phyloP scores from a whole-genome alignment of 2,329 filamentous ascomycete species.

The Gnomoniopsis smithogilvyi region DNA sequence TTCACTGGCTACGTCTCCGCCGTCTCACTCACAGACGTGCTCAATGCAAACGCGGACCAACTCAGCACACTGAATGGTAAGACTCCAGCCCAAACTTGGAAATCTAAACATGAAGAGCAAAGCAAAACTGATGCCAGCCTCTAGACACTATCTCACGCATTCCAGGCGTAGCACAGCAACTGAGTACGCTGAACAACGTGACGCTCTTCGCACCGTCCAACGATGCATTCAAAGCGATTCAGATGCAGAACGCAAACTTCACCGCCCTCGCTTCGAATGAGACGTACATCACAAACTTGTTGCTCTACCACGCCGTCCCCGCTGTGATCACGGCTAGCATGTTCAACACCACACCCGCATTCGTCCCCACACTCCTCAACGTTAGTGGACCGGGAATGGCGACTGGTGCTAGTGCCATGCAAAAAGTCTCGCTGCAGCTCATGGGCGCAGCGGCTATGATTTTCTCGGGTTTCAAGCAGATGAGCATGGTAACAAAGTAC shows the following conservation, averaged over 20 bases:
- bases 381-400: conserved; percentile 15
- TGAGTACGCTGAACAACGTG: conserved; percentile 10
- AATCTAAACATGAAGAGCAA: background rate
- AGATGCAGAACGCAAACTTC: conserved; percentile 25
- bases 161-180: conserved; percentile 9
- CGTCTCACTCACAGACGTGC: conserved; percentile 9
- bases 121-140: background rate
- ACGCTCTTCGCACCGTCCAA: conserved; percentile 32
- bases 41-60: conserved; percentile 11
- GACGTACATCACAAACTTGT: background rate
- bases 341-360: conserved; percentile 26
- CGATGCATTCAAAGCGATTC: conserved; percentile 32
- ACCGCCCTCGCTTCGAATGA: conserved; percentile 23
- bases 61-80: conserved; percentile 16
- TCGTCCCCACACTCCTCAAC: conserved; percentile 32
- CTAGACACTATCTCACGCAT: conserved; percentile 19
- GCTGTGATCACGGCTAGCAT: conserved; percentile 22
- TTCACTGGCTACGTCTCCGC: conserved; percentile 5
- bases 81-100: background rate
- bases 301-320: conserved; percentile 23
- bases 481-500: conserved; percentile 25
- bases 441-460: conserved; percentile 7
- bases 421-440: conserved; percentile 25
- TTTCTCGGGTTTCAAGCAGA: conserved; percentile 19
- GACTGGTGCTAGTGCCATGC: conserved; percentile 26